Conservation (phyloP, 139 green algal species). For the Chlamydomonas urium region DNA sequence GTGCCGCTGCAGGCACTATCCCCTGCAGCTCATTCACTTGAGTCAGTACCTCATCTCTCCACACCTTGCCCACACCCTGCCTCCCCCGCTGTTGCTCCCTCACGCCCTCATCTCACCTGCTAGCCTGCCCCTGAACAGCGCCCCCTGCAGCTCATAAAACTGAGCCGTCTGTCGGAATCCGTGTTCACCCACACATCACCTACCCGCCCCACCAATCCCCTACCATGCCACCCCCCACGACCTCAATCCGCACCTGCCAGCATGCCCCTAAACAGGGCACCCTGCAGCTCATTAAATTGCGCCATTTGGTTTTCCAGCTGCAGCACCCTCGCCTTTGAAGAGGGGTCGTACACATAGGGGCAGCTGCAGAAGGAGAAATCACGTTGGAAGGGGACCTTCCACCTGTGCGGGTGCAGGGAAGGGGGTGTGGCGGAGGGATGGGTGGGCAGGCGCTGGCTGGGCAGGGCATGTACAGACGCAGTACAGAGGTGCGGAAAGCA, state of each 20-base stretch:
- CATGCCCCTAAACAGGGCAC: conserved; percentile 32
- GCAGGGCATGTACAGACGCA: no score
- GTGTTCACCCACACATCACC: not conserved
- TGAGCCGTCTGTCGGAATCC: no score
- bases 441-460: not conserved
- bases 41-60: no score
- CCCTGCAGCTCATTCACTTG: no score
- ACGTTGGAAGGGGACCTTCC: conserved; percentile 14
- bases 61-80: no score
- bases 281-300: conserved; percentile 44
- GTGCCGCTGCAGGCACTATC: no score
- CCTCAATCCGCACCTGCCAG: not conserved
- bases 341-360: conserved; percentile 74
- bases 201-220: not conserved
- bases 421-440: not conserved
- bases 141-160: not conserved
- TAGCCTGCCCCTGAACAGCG: not conserved
- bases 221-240: not conserved
- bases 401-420: no score
- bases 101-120: no score
- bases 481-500: no score
- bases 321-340: conserved; percentile 61
- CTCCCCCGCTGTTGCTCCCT: no score
- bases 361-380: conserved; percentile 69
- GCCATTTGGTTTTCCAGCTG: conserved; percentile 59